These are phyloP conservation scores for Metschnikowia cubensis DNA, from an alignment of 805 yeast genomes.

Conservation along the genomic window DNA sequence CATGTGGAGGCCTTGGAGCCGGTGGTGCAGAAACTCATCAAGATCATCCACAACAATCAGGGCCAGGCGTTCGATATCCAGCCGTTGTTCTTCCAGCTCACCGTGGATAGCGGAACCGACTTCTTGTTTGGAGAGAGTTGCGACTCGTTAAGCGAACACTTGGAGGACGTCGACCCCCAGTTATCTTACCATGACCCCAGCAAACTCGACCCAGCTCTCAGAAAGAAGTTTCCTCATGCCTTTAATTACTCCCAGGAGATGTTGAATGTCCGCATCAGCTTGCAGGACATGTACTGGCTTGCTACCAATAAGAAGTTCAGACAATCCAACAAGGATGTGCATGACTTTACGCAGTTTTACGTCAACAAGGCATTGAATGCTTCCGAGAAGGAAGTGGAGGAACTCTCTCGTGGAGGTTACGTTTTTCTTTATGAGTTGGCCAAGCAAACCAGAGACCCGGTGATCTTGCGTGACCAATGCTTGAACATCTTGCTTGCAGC, in stretches of 20 bases:
- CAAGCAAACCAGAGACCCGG: slow-evolving; percentile 46
- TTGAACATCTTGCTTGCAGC: slow-evolving; percentile 51
- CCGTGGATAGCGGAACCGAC: slow-evolving; percentile 18
- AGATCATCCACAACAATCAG: slow-evolving; percentile 12
- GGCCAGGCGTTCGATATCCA: slow-evolving; percentile 14
- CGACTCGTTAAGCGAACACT: slow-evolving; percentile 14
- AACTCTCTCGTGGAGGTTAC: slow-evolving; percentile 34
- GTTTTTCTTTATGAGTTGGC: slow-evolving; percentile 47
- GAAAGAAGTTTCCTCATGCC: slow-evolving; percentile 12
- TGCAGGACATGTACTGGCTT: slow-evolving; percentile 15
- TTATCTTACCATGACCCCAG: not conserved
- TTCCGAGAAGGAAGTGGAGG: slow-evolving; percentile 28
- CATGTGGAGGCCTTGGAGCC: slow-evolving; percentile 26
- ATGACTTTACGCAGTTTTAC: slow-evolving; percentile 26
- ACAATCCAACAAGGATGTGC: slow-evolving; percentile 13
- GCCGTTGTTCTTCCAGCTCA: slow-evolving; percentile 16
- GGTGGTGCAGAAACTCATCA: slow-evolving; percentile 18
- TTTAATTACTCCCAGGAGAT: slow-evolving; percentile 15
- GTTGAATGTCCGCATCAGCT: slow-evolving; percentile 10
- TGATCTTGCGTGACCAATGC: slow-evolving; percentile 46
- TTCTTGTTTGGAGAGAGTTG: slow-evolving; percentile 18
- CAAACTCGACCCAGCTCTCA: slow-evolving; percentile 9
- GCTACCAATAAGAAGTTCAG: slow-evolving; percentile 11
- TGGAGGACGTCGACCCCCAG: not conserved
- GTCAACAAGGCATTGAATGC: slow-evolving; percentile 36